Base-by-base conservation (phyloP, 1,284 basidiomycete genomes). In the Puccinia polysora region DNA sequence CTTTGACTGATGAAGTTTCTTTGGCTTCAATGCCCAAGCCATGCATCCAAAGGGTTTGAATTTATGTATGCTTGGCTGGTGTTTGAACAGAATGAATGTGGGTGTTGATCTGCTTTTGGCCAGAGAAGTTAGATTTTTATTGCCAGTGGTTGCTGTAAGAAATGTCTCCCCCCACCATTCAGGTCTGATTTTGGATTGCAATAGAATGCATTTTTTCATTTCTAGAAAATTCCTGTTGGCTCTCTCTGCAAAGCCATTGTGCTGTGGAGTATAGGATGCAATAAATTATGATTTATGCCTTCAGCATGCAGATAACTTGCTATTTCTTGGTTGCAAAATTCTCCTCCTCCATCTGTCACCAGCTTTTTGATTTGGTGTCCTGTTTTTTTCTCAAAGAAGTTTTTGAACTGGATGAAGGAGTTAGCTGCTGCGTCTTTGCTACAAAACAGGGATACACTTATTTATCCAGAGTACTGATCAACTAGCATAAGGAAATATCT, bases 201-300 rank as follows among this genome's bases (percentile, higher is more conserved):
- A 14, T 15, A 55, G n/a, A 14, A 55, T 28, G 15, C 52, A 55
- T 4, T 25, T 3, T 4, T 18, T 15, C 52, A 28, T 55, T n/a
- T 55, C 28, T 14, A 55, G n/a, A 5, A 55, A 23, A 28, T 18
- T 55, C 23, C 30, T 25, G 52, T 55, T 55, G 6, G 20, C 30
- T 25, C 52, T n/a, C 18, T 55, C 52, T 8, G 52, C 52, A 28
- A 55, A 55, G 3, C 52, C 52, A 25, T 55, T 55, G 52, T 55
- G 20, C 23, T 55, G 52, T 6, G 52, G 52, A 32, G 52, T 55
- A 15, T 55, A 25, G 4, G 52, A 15, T 8, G 52, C 4, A 25
- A 55, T 7, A 55, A n/a, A 18, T 28, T 32, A 23, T 52, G 50
- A 23, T 7, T 23, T 7, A 55, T 28, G 23, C 52, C 23, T 18